A percentile compares a stretch with the other conserved stretches of the same genome.
These are phyloP conservation scores for Lasiosphaeria ovina DNA, from an alignment of 495 filamentous ascomycete species.

Conservation along the genomic window DNA sequence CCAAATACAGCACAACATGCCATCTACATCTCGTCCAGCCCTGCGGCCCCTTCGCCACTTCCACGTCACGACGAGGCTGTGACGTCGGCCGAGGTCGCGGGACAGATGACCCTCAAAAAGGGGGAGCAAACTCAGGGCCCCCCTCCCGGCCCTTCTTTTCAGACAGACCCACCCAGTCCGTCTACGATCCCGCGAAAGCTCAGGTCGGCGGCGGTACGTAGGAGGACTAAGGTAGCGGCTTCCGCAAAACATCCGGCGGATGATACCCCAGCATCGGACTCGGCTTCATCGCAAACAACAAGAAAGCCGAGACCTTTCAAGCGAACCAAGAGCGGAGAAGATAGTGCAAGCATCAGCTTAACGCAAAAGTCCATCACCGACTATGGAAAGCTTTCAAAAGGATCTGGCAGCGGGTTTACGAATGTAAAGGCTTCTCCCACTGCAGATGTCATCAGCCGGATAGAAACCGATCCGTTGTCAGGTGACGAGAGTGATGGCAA, in stretches of 20 bases:
- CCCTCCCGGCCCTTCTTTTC: not conserved
- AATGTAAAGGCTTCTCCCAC: not conserved
- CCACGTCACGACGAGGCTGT: constrained; percentile 1
- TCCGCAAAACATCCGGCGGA: not conserved
- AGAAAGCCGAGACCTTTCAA: constrained; percentile 22
- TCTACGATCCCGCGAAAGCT: not conserved
- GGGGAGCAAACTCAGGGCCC: constrained; percentile 12
- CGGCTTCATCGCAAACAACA: not conserved
- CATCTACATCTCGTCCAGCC: constrained; percentile 47
- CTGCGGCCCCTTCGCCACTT: constrained; percentile 29
- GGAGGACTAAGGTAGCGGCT: not conserved
- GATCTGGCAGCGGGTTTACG: not conserved
- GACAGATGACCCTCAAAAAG: constrained; percentile 9
- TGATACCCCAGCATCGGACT: too few species aligned
- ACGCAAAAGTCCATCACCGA: constrained; percentile 18
- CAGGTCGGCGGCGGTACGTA: not conserved
- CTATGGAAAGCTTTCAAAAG: constrained; percentile 17
- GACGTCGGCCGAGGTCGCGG: constrained; percentile 5
- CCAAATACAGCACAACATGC: constrained; percentile 23
- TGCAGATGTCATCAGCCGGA: not conserved
- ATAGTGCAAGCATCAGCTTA: not conserved
- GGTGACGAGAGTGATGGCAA: constrained; percentile 16
- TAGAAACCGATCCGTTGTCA: constrained; percentile 9
- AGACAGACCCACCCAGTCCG: not conserved
- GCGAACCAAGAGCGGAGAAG: constrained; percentile 26